Conservation (phyloP, 768 basidiomycete species). For the Infundibulicybe gibba region DNA sequence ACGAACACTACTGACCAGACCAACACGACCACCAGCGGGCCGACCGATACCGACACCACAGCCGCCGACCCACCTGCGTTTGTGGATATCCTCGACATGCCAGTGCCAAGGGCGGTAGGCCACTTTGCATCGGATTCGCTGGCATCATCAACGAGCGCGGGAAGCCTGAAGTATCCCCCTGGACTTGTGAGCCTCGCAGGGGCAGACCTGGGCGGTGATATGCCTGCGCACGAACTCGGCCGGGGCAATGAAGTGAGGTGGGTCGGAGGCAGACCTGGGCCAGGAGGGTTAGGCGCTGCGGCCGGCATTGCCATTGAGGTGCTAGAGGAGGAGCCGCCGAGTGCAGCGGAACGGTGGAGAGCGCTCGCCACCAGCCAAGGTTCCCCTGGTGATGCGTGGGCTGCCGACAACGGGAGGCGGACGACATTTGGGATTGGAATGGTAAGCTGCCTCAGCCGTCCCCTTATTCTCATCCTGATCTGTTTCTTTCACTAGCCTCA, state of each 20-base stretch:
- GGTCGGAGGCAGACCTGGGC: background rate
- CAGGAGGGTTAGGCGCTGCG: slow-evolving; percentile 18
- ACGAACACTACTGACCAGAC: too few species aligned
- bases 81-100: slow-evolving; percentile 25
- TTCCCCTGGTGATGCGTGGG: slow-evolving; percentile 12
- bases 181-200: slow-evolving; percentile 25
- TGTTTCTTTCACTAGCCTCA: slow-evolving; percentile 29
- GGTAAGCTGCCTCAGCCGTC: slow-evolving; percentile 18
- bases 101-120: slow-evolving; percentile 2
- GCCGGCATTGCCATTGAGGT: slow-evolving; percentile 48
- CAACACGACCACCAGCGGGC: too few species aligned
- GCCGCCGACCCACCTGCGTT: too few species aligned
- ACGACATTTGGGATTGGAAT: slow-evolving; percentile 62
- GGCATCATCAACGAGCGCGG: too few species aligned
- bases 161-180: slow-evolving; percentile 23
- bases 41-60: too few species aligned
- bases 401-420: slow-evolving; percentile 31
- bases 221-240: slow-evolving; percentile 6
- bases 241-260: too few species aligned
- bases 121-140: too few species aligned
- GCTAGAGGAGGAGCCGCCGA: slow-evolving; percentile 68
- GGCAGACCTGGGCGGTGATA: slow-evolving; percentile 28
- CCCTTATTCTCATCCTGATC: slow-evolving; percentile 10
- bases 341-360: slow-evolving; percentile 59
- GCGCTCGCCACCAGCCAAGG: slow-evolving; percentile 38